Conservation (phyloP, 192 early-diverging fungal species). For the Backusella australiensis region DNA sequence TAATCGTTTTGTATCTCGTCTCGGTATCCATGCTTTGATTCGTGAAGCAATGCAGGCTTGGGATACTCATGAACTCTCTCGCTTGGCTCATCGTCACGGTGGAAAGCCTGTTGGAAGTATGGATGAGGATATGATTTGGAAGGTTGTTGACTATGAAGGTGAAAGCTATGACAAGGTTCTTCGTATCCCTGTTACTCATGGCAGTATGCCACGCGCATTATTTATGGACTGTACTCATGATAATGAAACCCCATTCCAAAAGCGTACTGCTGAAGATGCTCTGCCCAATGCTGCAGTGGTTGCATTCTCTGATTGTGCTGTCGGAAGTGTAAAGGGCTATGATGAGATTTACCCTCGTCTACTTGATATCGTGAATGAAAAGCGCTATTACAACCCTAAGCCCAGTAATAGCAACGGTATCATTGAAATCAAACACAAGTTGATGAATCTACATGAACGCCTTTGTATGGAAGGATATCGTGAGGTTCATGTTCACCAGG, state of each 20-base stretch:
- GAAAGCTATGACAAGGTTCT: conserved; percentile 17
- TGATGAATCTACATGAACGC: conserved; percentile 78
- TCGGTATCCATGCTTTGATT: conserved; percentile 97
- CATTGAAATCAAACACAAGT: conserved; percentile 61
- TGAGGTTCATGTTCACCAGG: conserved; percentile 96
- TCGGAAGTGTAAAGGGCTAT: conserved; percentile 96
- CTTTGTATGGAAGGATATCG: conserved; percentile 82
- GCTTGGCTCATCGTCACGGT: conserved; percentile 88
- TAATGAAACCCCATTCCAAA: conserved; percentile 95
- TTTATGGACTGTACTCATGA: conserved; percentile 99
- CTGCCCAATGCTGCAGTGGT: conserved; percentile 90
- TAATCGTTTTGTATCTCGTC: conserved; percentile 83
- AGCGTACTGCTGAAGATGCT: conserved; percentile 85
- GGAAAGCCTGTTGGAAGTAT: conserved; percentile 88
- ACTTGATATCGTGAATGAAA: conserved; percentile 88
- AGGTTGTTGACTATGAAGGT: conserved; percentile 35
- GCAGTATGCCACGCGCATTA: conserved; percentile 85
- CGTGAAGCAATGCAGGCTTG: conserved; percentile 98
- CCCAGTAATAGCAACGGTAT: conserved; percentile 55
- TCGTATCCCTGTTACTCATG: conserved; percentile 66
- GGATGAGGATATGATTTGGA: conserved; percentile 64
- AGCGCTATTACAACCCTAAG: conserved; percentile 71
- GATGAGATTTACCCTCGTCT: conserved; percentile 91
- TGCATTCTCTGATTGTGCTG: conserved; percentile 86
- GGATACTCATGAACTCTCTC: conserved; percentile 86